Base-by-base conservation (phyloP, 2,329 filamentous ascomycete genomes). In the Exophiala sp. region DNA sequence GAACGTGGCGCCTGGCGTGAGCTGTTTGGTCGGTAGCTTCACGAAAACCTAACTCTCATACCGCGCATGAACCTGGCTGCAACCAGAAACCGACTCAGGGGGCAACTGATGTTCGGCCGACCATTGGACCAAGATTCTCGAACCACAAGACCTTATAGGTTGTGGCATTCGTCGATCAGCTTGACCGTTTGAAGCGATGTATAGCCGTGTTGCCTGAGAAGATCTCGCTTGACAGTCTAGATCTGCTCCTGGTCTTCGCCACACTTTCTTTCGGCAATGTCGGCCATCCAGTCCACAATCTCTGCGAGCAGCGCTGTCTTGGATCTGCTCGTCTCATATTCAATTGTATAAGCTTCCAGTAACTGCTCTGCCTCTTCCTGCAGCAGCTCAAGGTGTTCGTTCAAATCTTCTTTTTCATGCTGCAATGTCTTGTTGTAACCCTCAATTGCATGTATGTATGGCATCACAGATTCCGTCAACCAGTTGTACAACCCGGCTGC, bases 401-500 rank as follows among this genome's bases (percentile, higher is more conserved):
- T 3, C 4, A 39, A 14, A 19, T 11, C 2, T 21, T 39, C 21
- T 13, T 24, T 39, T 19, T 46, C 43, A 21, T 16, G 19, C 21
- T 18, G n/a, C 16, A 46, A 9, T 4, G 22, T 13, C n/a, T 30
- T 18, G 2, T 27, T 11, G 3, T 30, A 3, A 13, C 19, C 14
- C n/a, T 44, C 47, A 2, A 50, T 13, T 1, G 30, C 40, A 2
- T 8, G 24, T 7, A 44, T 18, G n/a, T 38, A 39, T 1, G 47
- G 47, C 3, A 23, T 14, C 7, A 40, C 18, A 9, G 35, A 42
- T 16, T 42, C 6, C 6, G 11, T 42, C 16, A 46, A n/a, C 42
- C 42, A 50, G 24, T 19, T 22, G 43, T 37, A 50, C 10, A 50
- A 5, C 6, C 11, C 11, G 7, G 10, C n/a, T 5, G 48, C 42